Percentiles rank a stretch among this genome's conserved stretches.
phyloP scores from a whole-genome alignment of 2,329 filamentous ascomycete species.

The Simplicillium aogashimaense region DNA sequence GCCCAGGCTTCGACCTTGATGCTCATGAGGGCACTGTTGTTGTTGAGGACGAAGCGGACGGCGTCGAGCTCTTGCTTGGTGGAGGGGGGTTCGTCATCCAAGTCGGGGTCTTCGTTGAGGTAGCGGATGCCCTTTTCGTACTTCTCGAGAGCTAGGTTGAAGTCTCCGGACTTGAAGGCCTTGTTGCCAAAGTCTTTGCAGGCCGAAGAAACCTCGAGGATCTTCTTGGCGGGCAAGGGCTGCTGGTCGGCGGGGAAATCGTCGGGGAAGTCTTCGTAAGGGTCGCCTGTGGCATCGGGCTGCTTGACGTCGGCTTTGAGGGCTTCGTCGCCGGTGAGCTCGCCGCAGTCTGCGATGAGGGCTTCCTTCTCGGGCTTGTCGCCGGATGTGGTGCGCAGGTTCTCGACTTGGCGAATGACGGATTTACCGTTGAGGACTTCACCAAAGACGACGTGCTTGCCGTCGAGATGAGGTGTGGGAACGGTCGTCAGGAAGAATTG shows the following conservation, averaged over 20 bases:
- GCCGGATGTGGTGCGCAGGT: conserved; percentile 58
- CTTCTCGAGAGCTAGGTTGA: conserved; percentile 67
- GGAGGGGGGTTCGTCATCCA: conserved; percentile 61
- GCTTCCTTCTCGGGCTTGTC: conserved; percentile 73
- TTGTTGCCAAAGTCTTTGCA: conserved; percentile 90
- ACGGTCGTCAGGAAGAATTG: conserved; percentile 99
- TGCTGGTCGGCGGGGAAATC: conserved; percentile 53
- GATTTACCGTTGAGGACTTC: conserved; percentile 91
- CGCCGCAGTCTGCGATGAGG: conserved; percentile 73
- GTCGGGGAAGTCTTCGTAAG: conserved; percentile 92
- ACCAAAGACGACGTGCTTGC: conserved; percentile 96
- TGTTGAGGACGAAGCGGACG: conserved; percentile 78
- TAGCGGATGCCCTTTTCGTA: conserved; percentile 92
- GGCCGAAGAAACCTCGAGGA: conserved; percentile 70
- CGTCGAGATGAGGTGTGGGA: conserved; percentile 85
- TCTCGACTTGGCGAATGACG: conserved; percentile 82
- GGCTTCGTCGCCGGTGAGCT: conserved; percentile 65
- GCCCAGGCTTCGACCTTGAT: conserved; percentile 67
- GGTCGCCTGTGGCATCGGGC: conserved; percentile 75
- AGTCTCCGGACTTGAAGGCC: conserved; percentile 75
- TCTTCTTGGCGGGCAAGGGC: conserved; percentile 54
- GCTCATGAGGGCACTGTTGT: conserved; percentile 77
- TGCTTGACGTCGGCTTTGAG: conserved; percentile 55
- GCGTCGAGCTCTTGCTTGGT: conserved; percentile 57
- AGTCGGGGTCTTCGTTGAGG: conserved; percentile 71